phyloP scores from a whole-genome alignment of 495 filamentous ascomycete species.

The Mytilinidion resinicola region DNA sequence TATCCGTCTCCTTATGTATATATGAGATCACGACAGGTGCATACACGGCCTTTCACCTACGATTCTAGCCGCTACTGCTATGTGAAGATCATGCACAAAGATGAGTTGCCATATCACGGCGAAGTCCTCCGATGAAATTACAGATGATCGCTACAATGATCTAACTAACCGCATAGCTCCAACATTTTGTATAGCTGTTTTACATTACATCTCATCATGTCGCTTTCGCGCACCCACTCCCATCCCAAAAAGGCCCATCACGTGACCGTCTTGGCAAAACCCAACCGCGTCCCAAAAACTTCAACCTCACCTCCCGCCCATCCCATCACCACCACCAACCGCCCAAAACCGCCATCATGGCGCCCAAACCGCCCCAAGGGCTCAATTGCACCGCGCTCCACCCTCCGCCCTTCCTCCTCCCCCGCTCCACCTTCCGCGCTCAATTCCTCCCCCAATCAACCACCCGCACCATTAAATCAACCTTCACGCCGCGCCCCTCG shows the following conservation, averaged over 20 bases:
- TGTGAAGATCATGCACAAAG: neutral
- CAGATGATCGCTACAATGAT: no score
- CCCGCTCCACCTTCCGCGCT: slow-evolving; percentile 21
- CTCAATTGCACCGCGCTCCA: slow-evolving; percentile 16
- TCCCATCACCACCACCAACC: neutral
- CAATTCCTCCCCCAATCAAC: slow-evolving; percentile 11
- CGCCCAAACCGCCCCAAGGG: slow-evolving; percentile 21
- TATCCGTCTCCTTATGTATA: neutral
- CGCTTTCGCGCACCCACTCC: no score
- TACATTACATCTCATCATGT: no score
- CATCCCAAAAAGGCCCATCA: neutral
- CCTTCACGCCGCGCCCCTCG: slow-evolving; percentile 57
- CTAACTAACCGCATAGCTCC: no score
- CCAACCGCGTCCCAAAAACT: neutral
- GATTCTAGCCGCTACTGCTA: neutral
- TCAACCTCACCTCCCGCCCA: no score
- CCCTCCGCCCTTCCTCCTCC: slow-evolving; percentile 24
- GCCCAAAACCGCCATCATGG: slow-evolving; percentile 23
- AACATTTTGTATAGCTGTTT: no score
- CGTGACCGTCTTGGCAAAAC: neutral
- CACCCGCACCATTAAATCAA: slow-evolving; percentile 31
- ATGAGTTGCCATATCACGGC: neutral
- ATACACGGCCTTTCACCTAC: neutral
- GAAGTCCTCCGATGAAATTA: no score
- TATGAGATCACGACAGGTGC: slow-evolving; percentile 3